Conservation (phyloP, 1,284 basidiomycete species). For the Trichosporon asahii region DNA sequence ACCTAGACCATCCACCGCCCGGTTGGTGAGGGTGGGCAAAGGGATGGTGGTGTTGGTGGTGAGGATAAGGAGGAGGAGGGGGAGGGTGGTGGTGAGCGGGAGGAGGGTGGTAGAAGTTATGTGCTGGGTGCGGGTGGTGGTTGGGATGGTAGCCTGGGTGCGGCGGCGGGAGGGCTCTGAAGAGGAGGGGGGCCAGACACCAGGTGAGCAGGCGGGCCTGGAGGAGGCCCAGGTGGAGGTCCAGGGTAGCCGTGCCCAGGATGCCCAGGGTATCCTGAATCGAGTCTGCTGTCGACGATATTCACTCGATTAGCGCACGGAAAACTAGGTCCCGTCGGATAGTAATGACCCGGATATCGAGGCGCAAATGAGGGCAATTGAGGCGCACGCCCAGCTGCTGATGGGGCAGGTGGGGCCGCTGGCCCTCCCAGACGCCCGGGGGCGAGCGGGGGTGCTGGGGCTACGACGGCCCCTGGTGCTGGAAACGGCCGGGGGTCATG, state of each 20-base stretch:
- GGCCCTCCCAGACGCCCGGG: background rate
- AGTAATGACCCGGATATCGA: background rate
- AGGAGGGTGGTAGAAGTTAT: background rate
- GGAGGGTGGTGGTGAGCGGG: background rate
- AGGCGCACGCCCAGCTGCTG: background rate
- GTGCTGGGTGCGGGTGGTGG: background rate
- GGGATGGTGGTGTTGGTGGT: background rate
- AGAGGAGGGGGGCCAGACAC: background rate
- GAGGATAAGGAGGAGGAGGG: background rate
- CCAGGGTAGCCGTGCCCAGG: background rate
- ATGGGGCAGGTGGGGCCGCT: background rate
- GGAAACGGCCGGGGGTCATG: background rate
- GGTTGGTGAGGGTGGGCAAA: background rate
- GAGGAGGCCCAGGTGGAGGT: too few species aligned
- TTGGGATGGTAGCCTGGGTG: background rate
- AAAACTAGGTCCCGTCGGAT: constrained; percentile 2
- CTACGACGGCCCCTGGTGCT: background rate
- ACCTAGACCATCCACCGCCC: background rate
- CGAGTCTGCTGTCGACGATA: constrained; percentile 2
- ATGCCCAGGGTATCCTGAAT: background rate
- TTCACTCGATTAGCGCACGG: constrained; percentile 2
- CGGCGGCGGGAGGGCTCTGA: background rate
- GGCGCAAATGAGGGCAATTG: constrained; percentile 3
- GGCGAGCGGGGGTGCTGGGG: background rate
- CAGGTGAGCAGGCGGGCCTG: background rate